Base-by-base conservation (phyloP, 2,329 filamentous ascomycete genomes). In the Sporothrix variecibatus region DNA sequence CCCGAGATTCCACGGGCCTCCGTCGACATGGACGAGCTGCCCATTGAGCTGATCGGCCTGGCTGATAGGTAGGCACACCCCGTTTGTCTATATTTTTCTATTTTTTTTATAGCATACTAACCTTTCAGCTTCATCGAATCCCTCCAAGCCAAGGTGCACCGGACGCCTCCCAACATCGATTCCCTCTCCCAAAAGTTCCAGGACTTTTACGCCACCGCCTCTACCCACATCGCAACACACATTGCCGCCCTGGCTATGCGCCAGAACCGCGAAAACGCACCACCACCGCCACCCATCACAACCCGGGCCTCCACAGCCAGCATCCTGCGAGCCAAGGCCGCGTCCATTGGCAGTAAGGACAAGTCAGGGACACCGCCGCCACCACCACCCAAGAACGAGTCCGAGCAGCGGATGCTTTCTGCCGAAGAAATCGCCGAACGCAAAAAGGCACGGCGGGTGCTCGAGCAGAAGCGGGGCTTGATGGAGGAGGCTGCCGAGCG, bases 401-500 rank as follows among this genome's bases (percentile, higher is more conserved):
- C 82, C 0, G 86, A 88, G 64, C 94, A 94, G 79, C 94, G 96
- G 82, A 97, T 99, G 94, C 89, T 98, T 75, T 98, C 96, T 2
- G 87, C 92, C 0, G 90, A 94, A 3, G 96, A 99, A 81, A 90
- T 97, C 65, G 89, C 91, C 0, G 90, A 94, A 76, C 89, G 92
- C 76, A 94, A 95, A 82, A 92, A 90, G 78, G 93, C 93, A 38
- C 89, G 94, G 73, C 93, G 90, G 79, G 86, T 91, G 6, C 85
- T 98, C 12, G 95, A 97, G 78, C 87, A 91, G 28, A 97, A 97
- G 82, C 89, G 91, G 58, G 82, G 88, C 2, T 87, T 92, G 11
- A 83, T 98, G 40, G 95, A 99, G 82, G 96, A 99, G 82, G 94
- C 94, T 3, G 93, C 98, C 0, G 96, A 99, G 81, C 89, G 93